Percentiles rank a stretch among this genome's conserved stretches.
Evolutionary conservation across 2,329 filamentous ascomycete genomes (phyloP).

Genomic region (Ophiostoma ulmi): DNA sequence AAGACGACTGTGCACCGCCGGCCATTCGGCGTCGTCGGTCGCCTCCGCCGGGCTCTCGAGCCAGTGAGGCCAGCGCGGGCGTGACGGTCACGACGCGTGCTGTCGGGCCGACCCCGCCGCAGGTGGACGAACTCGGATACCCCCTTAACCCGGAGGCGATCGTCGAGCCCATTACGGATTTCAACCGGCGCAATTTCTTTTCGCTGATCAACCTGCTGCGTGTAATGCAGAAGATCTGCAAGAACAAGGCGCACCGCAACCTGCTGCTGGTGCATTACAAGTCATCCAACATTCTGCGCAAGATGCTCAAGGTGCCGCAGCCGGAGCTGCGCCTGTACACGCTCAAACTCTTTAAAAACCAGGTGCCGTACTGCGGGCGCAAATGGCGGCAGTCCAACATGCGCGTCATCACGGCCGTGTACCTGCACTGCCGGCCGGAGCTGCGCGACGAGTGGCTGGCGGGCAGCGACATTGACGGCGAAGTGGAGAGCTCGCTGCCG

Average conservation of each 20-base stretch:
- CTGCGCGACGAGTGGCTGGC: slow-evolving; percentile 92
- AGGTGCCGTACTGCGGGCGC: slow-evolving; percentile 94
- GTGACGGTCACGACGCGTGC: slow-evolving; percentile 55
- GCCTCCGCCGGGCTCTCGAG: slow-evolving; percentile 22
- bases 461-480: slow-evolving; percentile 84
- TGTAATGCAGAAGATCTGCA: slow-evolving; percentile 95
- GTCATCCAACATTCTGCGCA: slow-evolving; percentile 84
- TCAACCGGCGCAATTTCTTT: slow-evolving; percentile 93
- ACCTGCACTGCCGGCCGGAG: slow-evolving; percentile 87
- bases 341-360: slow-evolving; percentile 95
- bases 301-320: slow-evolving; percentile 85
- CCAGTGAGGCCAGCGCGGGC: slow-evolving; percentile 31
- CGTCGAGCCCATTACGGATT: slow-evolving; percentile 73
- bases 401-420: slow-evolving; percentile 96
- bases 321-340: slow-evolving; percentile 85
- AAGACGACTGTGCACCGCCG: slow-evolving; percentile 77
- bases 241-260: slow-evolving; percentile 90
- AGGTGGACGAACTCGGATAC: slow-evolving; percentile 84
- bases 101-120: slow-evolving; percentile 55
- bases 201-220: slow-evolving; percentile 91
- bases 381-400: slow-evolving; percentile 99
- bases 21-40: slow-evolving; percentile 64
- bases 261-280: slow-evolving; percentile 94
- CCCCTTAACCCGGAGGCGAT: slow-evolving; percentile 63
- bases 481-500: slow-evolving; percentile 87